Evolutionary conservation across 257 asterid species (phyloP).

Genomic region (Fraxinus americana): DNA sequence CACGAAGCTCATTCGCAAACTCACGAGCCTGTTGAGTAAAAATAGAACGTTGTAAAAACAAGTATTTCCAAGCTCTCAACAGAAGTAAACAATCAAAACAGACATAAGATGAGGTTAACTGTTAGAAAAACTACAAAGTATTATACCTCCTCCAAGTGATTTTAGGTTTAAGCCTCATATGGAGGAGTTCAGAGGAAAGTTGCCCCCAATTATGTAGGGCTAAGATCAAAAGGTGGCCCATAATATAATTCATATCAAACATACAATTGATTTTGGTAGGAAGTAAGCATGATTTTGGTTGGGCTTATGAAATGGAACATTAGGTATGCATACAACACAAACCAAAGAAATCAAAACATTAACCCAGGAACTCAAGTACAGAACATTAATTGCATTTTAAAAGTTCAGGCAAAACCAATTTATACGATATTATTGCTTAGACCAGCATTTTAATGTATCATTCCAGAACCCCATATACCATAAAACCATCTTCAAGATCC

Average conservation of each 20-base stretch:
- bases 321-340: neutral
- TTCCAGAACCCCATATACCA: neutral
- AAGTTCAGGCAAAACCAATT: neutral
- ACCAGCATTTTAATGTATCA: neutral
- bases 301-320: neutral
- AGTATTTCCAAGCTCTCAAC: constrained; percentile 18
- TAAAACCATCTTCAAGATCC: neutral
- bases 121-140: neutral
- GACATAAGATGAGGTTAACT: neutral
- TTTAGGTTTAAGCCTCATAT: neutral
- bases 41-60: constrained; percentile 15
- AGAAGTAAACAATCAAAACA: neutral
- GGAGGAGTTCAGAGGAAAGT: neutral
- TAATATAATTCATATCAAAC: neutral
- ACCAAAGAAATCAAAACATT: neutral
- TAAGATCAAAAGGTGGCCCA: neutral
- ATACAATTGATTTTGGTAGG: neutral
- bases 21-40: constrained; percentile 81
- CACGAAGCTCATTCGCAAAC: constrained; percentile 96
- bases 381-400: constrained; percentile 13
- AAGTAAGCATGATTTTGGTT: neutral
- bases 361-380: constrained; percentile 15
- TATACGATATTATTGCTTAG: neutral
- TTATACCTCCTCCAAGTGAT: neutral
- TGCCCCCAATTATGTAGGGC: neutral